phyloP scores from a whole-genome alignment of 2,329 filamentous ascomycete species.

The Fusarium haematococcum region DNA sequence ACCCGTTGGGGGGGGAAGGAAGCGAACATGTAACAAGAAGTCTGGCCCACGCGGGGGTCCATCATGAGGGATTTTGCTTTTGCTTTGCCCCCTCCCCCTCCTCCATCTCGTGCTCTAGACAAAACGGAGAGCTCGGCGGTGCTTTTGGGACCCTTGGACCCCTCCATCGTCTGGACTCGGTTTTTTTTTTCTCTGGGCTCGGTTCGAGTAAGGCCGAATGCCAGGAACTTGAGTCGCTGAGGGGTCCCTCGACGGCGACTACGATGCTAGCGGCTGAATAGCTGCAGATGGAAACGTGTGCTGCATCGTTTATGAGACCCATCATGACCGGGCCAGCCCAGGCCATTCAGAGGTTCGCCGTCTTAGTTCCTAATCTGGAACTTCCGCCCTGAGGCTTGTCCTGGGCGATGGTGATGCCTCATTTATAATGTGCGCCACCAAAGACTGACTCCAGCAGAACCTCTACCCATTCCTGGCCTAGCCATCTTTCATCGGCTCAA shows the following conservation, averaged over 20 bases:
- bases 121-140: constrained; percentile 25
- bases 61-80: constrained; percentile 42
- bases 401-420: constrained; percentile 1
- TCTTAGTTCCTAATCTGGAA: constrained; percentile 24
- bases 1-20: constrained; percentile 31
- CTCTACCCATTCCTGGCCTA: constrained; percentile 30
- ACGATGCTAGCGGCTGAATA: constrained; percentile 32
- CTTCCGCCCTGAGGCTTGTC: constrained; percentile 19
- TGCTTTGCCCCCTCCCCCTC: constrained; percentile 11
- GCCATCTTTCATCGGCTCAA: constrained; percentile 16
- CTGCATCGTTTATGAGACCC: constrained; percentile 26
- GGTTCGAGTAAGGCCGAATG: constrained; percentile 36
- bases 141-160: constrained; percentile 35
- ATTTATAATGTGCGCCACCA: constrained; percentile 28
- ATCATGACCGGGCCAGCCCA: not conserved
- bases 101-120: constrained; percentile 39
- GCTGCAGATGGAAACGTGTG: constrained; percentile 26
- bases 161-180: constrained; percentile 29
- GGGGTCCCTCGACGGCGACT: constrained; percentile 22
- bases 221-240: constrained; percentile 31
- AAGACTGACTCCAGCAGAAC: not conserved
- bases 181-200: constrained; percentile 27
- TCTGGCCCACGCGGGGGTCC: constrained; percentile 27
- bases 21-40: constrained; percentile 19
- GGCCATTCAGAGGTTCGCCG: not conserved